A percentile compares a stretch with the other conserved stretches of the same genome.
Conservation (phyloP, 2,329 filamentous ascomycete genomes). For the Microdochium nivale region DNA sequence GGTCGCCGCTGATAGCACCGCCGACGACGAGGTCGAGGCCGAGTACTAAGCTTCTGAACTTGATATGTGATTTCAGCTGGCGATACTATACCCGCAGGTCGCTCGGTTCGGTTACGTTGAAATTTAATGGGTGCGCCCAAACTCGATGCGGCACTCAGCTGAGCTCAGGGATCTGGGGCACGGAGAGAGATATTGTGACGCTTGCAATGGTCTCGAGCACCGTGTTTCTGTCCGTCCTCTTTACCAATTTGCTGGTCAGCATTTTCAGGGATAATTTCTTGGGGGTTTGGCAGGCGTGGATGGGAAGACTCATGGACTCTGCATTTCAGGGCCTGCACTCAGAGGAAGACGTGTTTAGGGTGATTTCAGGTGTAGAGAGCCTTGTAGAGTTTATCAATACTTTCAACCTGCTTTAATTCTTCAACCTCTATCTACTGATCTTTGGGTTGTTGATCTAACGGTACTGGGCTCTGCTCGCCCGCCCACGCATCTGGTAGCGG, state of each 20-base stretch:
- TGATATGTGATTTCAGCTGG: neutral
- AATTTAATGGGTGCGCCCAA: neutral
- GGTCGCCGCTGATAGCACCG: slow-evolving; percentile 65
- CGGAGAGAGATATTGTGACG: no score
- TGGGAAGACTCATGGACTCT: no score
- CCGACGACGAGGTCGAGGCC: slow-evolving; percentile 53
- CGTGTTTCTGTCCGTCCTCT: no score
- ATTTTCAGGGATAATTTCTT: no score
- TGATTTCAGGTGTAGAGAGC: neutral
- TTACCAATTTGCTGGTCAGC: no score
- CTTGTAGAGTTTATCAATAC: neutral
- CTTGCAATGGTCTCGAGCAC: no score
- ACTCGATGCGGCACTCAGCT: neutral
- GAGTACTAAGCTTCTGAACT: slow-evolving; percentile 62
- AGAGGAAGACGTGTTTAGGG: neutral
- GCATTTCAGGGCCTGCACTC: neutral
- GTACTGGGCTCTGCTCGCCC: no score
- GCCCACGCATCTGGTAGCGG: no score
- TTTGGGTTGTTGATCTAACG: no score
- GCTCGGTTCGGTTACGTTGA: neutral
- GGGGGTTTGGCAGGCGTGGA: no score
- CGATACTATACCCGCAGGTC: neutral
- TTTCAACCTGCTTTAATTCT: neutral
- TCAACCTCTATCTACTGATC: neutral
- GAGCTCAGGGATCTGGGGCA: neutral